Evolutionary conservation across 208 protist species (phyloP).

Genomic region (Angomonas ambiguus): DNA sequence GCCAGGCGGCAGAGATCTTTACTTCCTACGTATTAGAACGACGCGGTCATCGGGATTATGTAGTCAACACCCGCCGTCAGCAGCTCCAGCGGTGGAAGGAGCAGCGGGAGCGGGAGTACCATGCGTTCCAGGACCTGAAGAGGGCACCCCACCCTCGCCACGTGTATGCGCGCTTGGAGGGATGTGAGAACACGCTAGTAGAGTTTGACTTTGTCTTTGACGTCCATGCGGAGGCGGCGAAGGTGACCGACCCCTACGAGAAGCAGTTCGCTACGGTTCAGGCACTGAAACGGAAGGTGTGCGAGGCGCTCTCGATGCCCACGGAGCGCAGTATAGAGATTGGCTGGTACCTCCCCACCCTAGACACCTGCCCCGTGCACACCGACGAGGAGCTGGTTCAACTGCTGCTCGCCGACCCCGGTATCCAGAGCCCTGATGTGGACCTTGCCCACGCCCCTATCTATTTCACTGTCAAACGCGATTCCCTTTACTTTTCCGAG

Average conservation of each 20-base stretch:
- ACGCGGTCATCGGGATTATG: conserved; percentile 41
- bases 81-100: conserved; percentile 57
- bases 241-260: neutral
- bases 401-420: conserved; percentile 77
- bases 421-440: conserved; percentile 64
- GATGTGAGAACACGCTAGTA: conserved; percentile 82
- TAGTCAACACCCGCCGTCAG: conserved; percentile 52
- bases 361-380: conserved; percentile 74
- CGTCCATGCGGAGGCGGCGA: conserved; percentile 14
- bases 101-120: conserved; percentile 79
- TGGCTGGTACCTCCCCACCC: conserved; percentile 84
- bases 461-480: conserved; percentile 84
- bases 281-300: conserved; percentile 35
- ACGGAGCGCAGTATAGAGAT: conserved; percentile 58
- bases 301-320: conserved; percentile 52
- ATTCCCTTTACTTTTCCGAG: conserved; percentile 75
- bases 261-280: conserved; percentile 23
- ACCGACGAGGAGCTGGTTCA: conserved; percentile 72
- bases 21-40: conserved; percentile 82
- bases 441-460: conserved; percentile 77
- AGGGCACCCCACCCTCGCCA: conserved; percentile 63
- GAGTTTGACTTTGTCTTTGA: conserved; percentile 82
- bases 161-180: conserved; percentile 80
- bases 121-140: conserved; percentile 40
- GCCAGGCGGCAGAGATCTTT: conserved; percentile 74